Percentiles rank a stretch among this genome's conserved stretches.
Evolutionary conservation across 164 flowering plant species (phyloP).

Genomic region (Buxus sempervirens): DNA sequence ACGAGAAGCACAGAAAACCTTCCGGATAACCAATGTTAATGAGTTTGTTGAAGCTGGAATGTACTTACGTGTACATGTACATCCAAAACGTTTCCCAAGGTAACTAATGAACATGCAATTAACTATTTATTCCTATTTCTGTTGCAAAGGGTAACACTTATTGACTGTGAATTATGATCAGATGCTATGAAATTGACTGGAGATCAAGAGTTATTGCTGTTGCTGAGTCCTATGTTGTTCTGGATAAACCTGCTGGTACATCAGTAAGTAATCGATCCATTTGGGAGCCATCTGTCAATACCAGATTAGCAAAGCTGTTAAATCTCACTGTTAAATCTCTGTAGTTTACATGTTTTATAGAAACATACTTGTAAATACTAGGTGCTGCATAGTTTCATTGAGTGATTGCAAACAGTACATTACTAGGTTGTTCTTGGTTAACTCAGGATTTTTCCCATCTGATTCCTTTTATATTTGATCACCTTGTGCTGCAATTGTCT

Average conservation of each 20-base stretch:
- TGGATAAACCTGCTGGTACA: conserved; percentile 97
- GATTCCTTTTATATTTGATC: too few species aligned
- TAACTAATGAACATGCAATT: conserved; percentile 10
- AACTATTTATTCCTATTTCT: not conserved
- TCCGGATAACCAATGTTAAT: conserved; percentile 57
- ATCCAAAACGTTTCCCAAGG: conserved; percentile 97
- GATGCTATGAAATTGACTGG: conserved; percentile 99
- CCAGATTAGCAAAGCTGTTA: not conserved
- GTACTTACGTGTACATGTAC: conserved; percentile 87
- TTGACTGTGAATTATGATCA: conserved; percentile 22
- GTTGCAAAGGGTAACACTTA: not conserved
- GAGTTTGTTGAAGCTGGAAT: conserved; percentile 88
- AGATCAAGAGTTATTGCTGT: conserved; percentile 83
- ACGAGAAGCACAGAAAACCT: conserved; percentile 88
- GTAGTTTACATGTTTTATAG: not conserved
- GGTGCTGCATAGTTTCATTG: too few species aligned
- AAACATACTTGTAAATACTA: too few species aligned
- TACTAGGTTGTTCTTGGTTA: too few species aligned
- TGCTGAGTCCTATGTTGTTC: conserved; percentile 72
- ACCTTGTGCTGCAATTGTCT: not conserved
- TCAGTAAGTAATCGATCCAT: conserved; percentile 49
- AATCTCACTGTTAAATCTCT: not conserved
- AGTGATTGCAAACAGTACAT: too few species aligned
- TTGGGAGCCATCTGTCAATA: not conserved
- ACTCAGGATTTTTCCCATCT: too few species aligned